Base-by-base conservation (phyloP, 2,329 filamentous ascomycete species). In the Dactylellina drechsleri region DNA sequence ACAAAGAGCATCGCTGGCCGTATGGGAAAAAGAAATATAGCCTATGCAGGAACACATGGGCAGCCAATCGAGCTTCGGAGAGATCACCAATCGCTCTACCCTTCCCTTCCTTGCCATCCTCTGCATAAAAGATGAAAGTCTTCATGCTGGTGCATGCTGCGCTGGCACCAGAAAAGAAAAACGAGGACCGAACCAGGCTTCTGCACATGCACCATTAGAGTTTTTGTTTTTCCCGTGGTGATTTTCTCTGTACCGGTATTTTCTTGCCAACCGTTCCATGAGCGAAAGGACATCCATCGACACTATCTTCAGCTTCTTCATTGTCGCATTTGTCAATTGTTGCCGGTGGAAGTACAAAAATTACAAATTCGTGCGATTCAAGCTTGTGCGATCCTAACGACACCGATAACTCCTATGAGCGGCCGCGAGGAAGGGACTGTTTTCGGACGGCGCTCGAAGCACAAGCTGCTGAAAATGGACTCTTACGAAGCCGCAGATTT, bases 281-380 rank as follows among this genome's bases (percentile, higher is more conserved):
- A 59, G 47, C 47, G 7, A 40, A 40, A 31, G 40, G 26, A 16
- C 31, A 36, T 59, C 45, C 23, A 45, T 28, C 15, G 59, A 31
- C 53, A 43, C 53, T 49, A 52, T 40, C 53, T 12, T n/a, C 28
- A 54, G 8, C n/a, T 36, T 56, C 26, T 56, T 26, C 54, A 7
- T 20, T 28, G 43, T 74, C 70, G 70, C 70, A 66, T 67, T 67
- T 62, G 58, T 74, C 70, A 74, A 74, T 67, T 67, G 62, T 58
- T 47, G 13, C 59, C 52, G 36, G 36, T n/a, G 18, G 56, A 58
- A 56, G 50, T 50, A 74, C 70, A 53, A 67, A 64, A 73, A 57
- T 66, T 67, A 57, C 56, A 66, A 53, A 66, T 53, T 62, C 36
- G 70, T 74, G 50, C 26, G 20, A 61, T 66, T 26, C 50, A 43